Evolutionary conservation across 2,329 filamentous ascomycete genomes (phyloP), one percentile per base, ranked within the genome.

Genomic region (Alternaria triticina): DNA sequence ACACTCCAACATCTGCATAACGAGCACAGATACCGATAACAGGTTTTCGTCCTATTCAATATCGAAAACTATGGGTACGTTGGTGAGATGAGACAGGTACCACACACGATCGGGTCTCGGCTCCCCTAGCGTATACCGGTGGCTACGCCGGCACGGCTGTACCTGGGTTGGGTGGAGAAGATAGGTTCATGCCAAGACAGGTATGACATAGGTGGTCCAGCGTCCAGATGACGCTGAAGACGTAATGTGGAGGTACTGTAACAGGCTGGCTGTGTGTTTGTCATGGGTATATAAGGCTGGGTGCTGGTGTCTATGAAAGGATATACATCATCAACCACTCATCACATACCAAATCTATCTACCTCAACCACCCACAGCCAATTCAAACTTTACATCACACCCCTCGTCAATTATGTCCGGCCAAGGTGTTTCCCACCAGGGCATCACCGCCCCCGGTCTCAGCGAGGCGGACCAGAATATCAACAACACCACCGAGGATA

Each of bases 401-500:
- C n/a, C 2, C 2, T 0, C 6, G 1, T 11, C 33, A 15, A 47
- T 54, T 6, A 64, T 66, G 66, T 63, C 66, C 6, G 46, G 23
- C n/a, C 56, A 58, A 45, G 56, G 57, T 10, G 7, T 46, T 54
- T 59, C 54, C 44, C 45, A 69, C 62, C 33, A 67, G 57, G 45
- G 61, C 62, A 61, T 71, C 62, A 69, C 65, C 13, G 67, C 64
- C 45, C 65, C 70, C 10, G 70, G 68, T 44, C 55, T 71, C 11
- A 65, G 65, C 10, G 57, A 71, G 47, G 58, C 59, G 3, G 68
- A 71, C 44, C 68, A 73, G 62, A 71, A 71, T 33, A 72, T 73
- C 62, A 70, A 73, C 54, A 65, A 75, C 44, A 67, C 66, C 9
- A 46, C 60, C 8, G 70, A 74, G 54, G 72, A 73, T 22, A 62